Evolutionary conservation across 2,329 filamentous ascomycete genomes (phyloP).

Genomic region (Iodosphaeria phyllophila): DNA sequence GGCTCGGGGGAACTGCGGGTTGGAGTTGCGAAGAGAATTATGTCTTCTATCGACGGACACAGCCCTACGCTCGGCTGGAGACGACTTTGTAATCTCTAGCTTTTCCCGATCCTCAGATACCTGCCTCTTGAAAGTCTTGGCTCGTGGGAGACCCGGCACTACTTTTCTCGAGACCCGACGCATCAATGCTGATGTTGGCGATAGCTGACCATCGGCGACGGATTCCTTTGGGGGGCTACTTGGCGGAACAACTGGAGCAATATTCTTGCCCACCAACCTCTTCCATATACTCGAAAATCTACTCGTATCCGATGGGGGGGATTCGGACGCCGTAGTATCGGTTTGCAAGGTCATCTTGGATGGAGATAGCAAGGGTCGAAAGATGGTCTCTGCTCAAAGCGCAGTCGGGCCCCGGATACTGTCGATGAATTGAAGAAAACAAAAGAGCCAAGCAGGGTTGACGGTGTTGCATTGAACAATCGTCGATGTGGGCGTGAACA

Average conservation of each 20-base stretch:
- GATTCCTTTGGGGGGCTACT: constrained; percentile 7
- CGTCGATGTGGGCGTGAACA: too few relatives aligned
- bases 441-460: too few relatives aligned
- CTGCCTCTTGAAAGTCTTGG: constrained; percentile 66
- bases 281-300: constrained; percentile 8
- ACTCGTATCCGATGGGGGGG: constrained; percentile 5
- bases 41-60: constrained; percentile 42
- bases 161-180: constrained; percentile 37
- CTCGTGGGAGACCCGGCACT: constrained; percentile 59
- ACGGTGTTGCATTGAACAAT: too few relatives aligned
- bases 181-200: constrained; percentile 14
- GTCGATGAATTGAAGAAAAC: too few relatives aligned
- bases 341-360: constrained; percentile 11
- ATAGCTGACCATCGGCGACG: constrained; percentile 8
- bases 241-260: constrained; percentile 6
- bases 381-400: too few relatives aligned
- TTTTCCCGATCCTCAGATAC: constrained; percentile 63
- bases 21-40: constrained; percentile 13
- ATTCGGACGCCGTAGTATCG: constrained; percentile 8
- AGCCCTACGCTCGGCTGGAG: constrained; percentile 49
- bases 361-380: constrained; percentile 5
- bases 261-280: constrained; percentile 9
- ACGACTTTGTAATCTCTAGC: constrained; percentile 45
- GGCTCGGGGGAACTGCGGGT: constrained; percentile 20
- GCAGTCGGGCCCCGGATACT: too few relatives aligned